A percentile compares a stretch with the other conserved stretches of the same genome.
phyloP scores from a whole-genome alignment of 2,329 filamentous ascomycete genomes.

The Talaromyces sp. region DNA sequence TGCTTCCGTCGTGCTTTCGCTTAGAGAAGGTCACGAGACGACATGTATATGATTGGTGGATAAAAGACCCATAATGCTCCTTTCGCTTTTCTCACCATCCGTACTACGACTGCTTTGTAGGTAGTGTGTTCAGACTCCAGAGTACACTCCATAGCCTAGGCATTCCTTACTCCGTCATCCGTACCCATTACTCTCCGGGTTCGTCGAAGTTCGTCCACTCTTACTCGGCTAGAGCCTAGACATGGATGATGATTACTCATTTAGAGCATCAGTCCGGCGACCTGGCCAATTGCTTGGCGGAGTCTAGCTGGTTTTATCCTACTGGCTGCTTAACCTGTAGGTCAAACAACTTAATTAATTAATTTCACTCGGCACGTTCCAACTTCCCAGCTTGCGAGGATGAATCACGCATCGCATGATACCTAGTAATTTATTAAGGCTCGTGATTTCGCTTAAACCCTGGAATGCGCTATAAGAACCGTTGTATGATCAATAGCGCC shows the following conservation, averaged over 20 bases:
- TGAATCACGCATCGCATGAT: background rate
- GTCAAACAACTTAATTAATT: background rate
- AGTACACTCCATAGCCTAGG: no score
- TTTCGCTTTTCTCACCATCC: background rate
- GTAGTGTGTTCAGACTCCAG: no score
- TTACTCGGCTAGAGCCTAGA: no score
- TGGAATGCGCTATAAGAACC: background rate
- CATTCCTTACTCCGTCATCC: no score
- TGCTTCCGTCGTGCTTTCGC: slow-evolving; percentile 7
- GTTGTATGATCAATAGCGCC: background rate
- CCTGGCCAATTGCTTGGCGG: background rate
- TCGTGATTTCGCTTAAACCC: background rate
- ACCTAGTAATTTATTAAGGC: background rate
- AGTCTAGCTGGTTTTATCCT: background rate
- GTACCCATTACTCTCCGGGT: no score
- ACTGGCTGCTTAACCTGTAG: background rate
- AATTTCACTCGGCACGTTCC: background rate
- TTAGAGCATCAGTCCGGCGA: background rate
- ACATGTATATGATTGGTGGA: background rate
- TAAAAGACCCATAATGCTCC: background rate
- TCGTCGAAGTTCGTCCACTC: no score
- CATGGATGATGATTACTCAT: background rate
- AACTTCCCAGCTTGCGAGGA: background rate
- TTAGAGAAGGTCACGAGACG: slow-evolving; percentile 7
- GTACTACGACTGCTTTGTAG: no score